These are phyloP conservation scores for Coniochaeta ligniaria DNA, from an alignment of 2,329 filamentous ascomycete species.

Conservation along the genomic window DNA sequence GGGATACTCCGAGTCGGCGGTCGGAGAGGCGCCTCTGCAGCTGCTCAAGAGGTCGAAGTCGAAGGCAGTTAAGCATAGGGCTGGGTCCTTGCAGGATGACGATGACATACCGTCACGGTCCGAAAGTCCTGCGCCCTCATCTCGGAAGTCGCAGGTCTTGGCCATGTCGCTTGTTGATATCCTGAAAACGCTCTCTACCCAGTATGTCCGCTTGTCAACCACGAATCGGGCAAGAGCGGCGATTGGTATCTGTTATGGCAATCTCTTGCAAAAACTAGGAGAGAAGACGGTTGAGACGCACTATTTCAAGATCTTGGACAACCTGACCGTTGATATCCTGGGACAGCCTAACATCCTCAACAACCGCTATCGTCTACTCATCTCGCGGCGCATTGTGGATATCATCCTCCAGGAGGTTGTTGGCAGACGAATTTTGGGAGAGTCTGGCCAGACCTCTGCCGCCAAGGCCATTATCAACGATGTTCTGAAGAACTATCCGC, in stretches of 20 bases:
- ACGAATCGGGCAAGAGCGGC: conserved; percentile 76
- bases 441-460: conserved; percentile 79
- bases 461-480: conserved; percentile 79
- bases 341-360: conserved; percentile 68
- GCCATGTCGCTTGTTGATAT: conserved; percentile 71
- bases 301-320: conserved; percentile 74
- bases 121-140: conserved; percentile 60
- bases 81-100: conserved; percentile 60
- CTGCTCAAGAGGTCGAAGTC: conserved; percentile 67
- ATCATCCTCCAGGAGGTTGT: conserved; percentile 79
- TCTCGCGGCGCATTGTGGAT: conserved; percentile 77
- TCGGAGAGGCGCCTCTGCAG: conserved; percentile 36
- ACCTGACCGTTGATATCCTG: conserved; percentile 73
- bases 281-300: conserved; percentile 76
- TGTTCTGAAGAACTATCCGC: conserved; percentile 89
- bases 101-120: conserved; percentile 62
- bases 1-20: conserved; percentile 58
- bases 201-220: conserved; percentile 73
- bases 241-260: conserved; percentile 80
- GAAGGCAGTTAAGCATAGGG: conserved; percentile 51
- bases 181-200: conserved; percentile 67
- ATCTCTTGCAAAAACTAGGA: conserved; percentile 69
- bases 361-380: conserved; percentile 81
- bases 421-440: conserved; percentile 73
- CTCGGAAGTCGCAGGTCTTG: conserved; percentile 65